Evolutionary conservation across 306 rosid genomes (phyloP).

Genomic region (Vigna hirtella): DNA sequence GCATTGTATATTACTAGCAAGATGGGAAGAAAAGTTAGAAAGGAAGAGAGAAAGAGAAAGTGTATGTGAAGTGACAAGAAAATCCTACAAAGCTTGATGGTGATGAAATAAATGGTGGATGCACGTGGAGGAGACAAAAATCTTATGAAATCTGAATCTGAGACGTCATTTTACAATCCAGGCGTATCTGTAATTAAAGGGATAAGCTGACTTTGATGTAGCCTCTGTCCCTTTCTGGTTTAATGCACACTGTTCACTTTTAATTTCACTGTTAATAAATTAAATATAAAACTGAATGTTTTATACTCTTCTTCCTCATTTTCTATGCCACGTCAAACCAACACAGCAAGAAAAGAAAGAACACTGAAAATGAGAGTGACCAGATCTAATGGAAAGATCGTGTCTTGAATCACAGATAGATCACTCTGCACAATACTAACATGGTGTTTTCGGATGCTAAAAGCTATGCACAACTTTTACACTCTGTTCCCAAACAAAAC

Average conservation of each 20-base stretch:
- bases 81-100: slow-evolving; percentile 7
- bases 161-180: slow-evolving; percentile 8
- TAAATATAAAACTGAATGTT: slow-evolving; percentile 36
- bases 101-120: slow-evolving; percentile 44
- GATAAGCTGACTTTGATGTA: slow-evolving; percentile 38
- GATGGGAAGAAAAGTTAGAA: not conserved
- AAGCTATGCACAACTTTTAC: not conserved
- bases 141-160: slow-evolving; percentile 47
- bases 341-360: not conserved
- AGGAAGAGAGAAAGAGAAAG: not conserved
- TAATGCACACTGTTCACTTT: slow-evolving; percentile 19
- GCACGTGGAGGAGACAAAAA: slow-evolving; percentile 54
- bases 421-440: not conserved
- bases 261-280: not conserved
- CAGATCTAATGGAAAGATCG: slow-evolving; percentile 5
- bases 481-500: too few relatives aligned
- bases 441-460: not conserved
- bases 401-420: not conserved
- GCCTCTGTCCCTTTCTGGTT: slow-evolving; percentile 37
- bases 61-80: not conserved
- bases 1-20: not conserved
- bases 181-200: slow-evolving; percentile 29
- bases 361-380: slow-evolving; percentile 40
- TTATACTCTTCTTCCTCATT: slow-evolving; percentile 24
- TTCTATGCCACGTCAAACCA: slow-evolving; percentile 22